These are phyloP conservation scores for Trichosanthes cucumerina DNA, from an alignment of 306 rosid species.

Conservation along the genomic window DNA sequence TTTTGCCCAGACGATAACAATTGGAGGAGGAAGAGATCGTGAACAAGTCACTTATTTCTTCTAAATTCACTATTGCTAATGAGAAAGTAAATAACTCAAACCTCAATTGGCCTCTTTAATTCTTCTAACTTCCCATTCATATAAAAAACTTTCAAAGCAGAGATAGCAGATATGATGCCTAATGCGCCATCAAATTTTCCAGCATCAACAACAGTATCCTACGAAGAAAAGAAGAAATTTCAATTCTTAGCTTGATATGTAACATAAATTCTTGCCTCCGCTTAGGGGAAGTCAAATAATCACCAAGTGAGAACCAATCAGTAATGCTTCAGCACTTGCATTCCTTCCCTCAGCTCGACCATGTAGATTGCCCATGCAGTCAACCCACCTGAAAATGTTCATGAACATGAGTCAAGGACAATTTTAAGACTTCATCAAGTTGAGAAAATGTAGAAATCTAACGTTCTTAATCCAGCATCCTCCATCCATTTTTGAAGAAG, in stretches of 20 bases:
- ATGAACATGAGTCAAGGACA: slow-evolving; percentile 25
- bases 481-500: slow-evolving; percentile 77
- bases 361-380: slow-evolving; percentile 71
- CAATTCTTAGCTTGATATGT: not conserved
- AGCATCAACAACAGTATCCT: slow-evolving; percentile 96
- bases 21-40: not conserved
- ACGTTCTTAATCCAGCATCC: slow-evolving; percentile 96
- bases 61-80: not conserved
- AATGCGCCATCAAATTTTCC: slow-evolving; percentile 86
- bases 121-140: slow-evolving; percentile 41
- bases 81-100: slow-evolving; percentile 18
- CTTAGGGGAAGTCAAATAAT: slow-evolving; percentile 10
- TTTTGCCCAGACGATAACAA: not conserved
- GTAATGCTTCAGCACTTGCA: slow-evolving; percentile 52
- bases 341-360: slow-evolving; percentile 78
- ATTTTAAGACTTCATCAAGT: not conserved
- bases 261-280: not conserved
- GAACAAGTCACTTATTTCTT: not conserved
- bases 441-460: slow-evolving; percentile 33
- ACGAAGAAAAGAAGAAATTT: slow-evolving; percentile 5
- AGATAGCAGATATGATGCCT: slow-evolving; percentile 74
- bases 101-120: slow-evolving; percentile 78
- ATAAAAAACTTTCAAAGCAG: slow-evolving; percentile 70
- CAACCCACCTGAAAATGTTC: slow-evolving; percentile 73
- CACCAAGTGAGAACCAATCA: slow-evolving; percentile 91